A percentile compares a stretch with the other conserved stretches of the same genome.
These are phyloP conservation scores for Thermomyces lanuginosus DNA, from an alignment of 2,329 filamentous ascomycete genomes.

Conservation along the genomic window DNA sequence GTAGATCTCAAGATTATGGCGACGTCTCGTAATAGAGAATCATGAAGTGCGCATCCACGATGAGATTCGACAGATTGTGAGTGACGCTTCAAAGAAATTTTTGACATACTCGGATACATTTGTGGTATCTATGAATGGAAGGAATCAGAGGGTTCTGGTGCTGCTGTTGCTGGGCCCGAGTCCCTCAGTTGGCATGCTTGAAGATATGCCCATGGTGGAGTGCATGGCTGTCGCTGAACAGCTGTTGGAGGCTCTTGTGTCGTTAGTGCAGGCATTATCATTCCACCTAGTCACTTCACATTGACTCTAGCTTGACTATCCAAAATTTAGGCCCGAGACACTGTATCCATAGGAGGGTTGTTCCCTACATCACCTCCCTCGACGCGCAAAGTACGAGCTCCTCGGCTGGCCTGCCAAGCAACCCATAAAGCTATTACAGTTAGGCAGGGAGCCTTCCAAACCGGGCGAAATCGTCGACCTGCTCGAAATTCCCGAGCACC, in stretches of 20 bases:
- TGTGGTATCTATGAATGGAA: no score
- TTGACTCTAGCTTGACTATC: slow-evolving; percentile 5
- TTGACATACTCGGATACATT: slow-evolving; percentile 11
- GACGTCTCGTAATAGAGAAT: no score
- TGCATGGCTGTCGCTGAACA: slow-evolving; percentile 15
- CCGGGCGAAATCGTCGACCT: slow-evolving; percentile 12
- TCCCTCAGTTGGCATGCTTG: slow-evolving; percentile 5
- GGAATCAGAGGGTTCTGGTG: slow-evolving; percentile 11
- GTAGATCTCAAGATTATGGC: slow-evolving; percentile 13
- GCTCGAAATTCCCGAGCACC: slow-evolving; percentile 8
- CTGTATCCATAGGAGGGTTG: slow-evolving; percentile 14
- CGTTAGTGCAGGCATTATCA: slow-evolving; percentile 10
- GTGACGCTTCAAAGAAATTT: slow-evolving; percentile 10
- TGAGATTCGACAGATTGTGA: slow-evolving; percentile 9
- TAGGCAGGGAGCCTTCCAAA: no score
- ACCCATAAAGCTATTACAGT: slow-evolving; percentile 10
- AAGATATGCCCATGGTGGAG: slow-evolving; percentile 9
- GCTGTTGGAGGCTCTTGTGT: slow-evolving; percentile 12
- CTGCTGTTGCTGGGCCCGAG: slow-evolving; percentile 11
- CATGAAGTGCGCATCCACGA: no score
- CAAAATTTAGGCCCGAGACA: slow-evolving; percentile 15
- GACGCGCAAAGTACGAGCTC: slow-evolving; percentile 12
- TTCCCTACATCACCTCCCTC: slow-evolving; percentile 10
- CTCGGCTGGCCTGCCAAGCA: slow-evolving; percentile 13
- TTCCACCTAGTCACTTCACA: background rate